Percentiles rank a stretch among this genome's conserved stretches.
phyloP scores from a whole-genome alignment of 345 rosid genomes.

The Pseudoturritis turrita region DNA sequence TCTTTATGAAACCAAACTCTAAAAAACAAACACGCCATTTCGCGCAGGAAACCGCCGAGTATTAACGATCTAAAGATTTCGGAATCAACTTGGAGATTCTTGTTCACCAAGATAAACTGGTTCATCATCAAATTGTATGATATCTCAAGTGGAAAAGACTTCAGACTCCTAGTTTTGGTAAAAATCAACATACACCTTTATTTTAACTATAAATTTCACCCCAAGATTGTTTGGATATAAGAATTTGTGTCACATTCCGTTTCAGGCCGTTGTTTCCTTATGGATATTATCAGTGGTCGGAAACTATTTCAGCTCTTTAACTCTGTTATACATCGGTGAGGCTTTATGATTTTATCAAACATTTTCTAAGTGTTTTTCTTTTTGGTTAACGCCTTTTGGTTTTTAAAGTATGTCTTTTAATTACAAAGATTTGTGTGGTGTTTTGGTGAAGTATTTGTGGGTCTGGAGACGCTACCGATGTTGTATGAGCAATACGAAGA shows the following conservation, averaged over 20 bases:
- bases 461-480: constrained; percentile 41
- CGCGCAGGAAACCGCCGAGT: constrained; percentile 40
- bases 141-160: constrained; percentile 42
- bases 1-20: background rate
- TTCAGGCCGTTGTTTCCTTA: constrained; percentile 39
- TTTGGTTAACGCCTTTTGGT: background rate
- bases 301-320: constrained; percentile 40
- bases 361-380: background rate
- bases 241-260: background rate
- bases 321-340: constrained; percentile 46
- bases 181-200: background rate
- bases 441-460: constrained; percentile 35
- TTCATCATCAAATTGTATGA: constrained; percentile 34
- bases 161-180: constrained; percentile 41
- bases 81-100: constrained; percentile 33
- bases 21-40: background rate
- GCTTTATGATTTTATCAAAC: background rate
- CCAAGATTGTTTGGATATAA: background rate
- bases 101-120: constrained; percentile 29
- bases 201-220: background rate
- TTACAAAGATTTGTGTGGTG: background rate
- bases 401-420: background rate
- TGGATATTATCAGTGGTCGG: constrained; percentile 47
- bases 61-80: constrained; percentile 33
- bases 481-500: constrained; percentile 39